These are phyloP conservation scores for Coprinellus micaceus DNA, from an alignment of 768 basidiomycete genomes.

Conservation along the genomic window DNA sequence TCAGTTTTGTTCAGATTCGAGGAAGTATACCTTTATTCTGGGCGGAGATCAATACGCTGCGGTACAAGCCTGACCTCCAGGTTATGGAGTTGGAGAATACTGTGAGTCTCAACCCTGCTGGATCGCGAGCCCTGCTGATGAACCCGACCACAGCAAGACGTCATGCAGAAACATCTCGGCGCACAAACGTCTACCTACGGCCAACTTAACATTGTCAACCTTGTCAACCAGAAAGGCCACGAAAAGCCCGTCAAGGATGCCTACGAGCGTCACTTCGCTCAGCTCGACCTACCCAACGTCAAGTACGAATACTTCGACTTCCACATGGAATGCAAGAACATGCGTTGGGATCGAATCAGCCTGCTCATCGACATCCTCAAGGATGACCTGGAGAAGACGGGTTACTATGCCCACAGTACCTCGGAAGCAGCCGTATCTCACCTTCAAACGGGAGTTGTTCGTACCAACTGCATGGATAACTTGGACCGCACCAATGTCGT, in stretches of 20 bases:
- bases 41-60: constrained; percentile 92
- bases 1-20: constrained; percentile 90
- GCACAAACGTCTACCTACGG: constrained; percentile 76
- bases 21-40: constrained; percentile 95
- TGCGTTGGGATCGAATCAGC: constrained; percentile 92
- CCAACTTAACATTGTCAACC: constrained; percentile 75
- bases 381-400: constrained; percentile 63
- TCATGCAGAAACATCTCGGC: constrained; percentile 68
- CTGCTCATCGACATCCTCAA: constrained; percentile 74
- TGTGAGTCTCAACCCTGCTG: constrained; percentile 39
- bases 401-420: constrained; percentile 74
- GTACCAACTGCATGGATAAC: constrained; percentile 98
- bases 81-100: constrained; percentile 91
- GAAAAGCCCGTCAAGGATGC: constrained; percentile 95
- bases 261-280: constrained; percentile 73
- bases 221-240: constrained; percentile 90
- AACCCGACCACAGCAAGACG: constrained; percentile 49
- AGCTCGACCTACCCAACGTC: constrained; percentile 64
- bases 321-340: constrained; percentile 89
- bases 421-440: constrained; percentile 42
- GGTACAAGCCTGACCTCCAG: constrained; percentile 95
- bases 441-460: constrained; percentile 72
- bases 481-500: constrained; percentile 96
- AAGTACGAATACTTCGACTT: constrained; percentile 97
- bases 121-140: background rate